Evolutionary conservation across 2,329 filamentous ascomycete genomes (phyloP).

Genomic region (Hyphodiscus sp.): DNA sequence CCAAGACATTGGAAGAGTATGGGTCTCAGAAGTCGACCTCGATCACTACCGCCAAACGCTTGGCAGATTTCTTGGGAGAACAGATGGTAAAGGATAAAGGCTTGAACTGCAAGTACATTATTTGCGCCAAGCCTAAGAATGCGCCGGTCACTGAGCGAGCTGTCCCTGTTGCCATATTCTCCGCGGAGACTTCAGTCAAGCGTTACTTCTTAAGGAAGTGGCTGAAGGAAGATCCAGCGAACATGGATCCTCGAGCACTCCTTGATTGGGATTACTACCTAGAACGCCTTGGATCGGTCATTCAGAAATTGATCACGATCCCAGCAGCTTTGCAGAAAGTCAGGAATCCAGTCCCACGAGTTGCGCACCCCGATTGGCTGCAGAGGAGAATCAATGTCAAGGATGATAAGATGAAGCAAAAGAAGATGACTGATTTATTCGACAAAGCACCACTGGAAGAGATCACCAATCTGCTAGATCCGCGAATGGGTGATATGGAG

Average conservation of each 20-base stretch:
- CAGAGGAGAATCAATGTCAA: constrained; percentile 89
- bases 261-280: constrained; percentile 98
- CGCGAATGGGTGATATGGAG: constrained; percentile 62
- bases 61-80: constrained; percentile 94
- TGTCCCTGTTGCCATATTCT: constrained; percentile 94
- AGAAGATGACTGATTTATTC: constrained; percentile 95
- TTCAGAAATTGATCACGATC: constrained; percentile 98
- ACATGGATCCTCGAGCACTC: constrained; percentile 83
- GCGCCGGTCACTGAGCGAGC: constrained; percentile 93
- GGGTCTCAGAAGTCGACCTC: constrained; percentile 93
- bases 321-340: constrained; percentile 94
- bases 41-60: constrained; percentile 92
- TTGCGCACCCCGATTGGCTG: constrained; percentile 94
- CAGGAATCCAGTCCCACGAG: constrained; percentile 86
- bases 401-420: constrained; percentile 96
- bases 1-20: constrained; percentile 94
- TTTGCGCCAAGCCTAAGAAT: constrained; percentile 77
- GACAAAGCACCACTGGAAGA: constrained; percentile 65
- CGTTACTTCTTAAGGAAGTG: constrained; percentile 88
- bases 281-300: constrained; percentile 91
- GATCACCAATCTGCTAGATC: constrained; percentile 58
- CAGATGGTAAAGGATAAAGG: constrained; percentile 99
- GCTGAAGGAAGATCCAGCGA: constrained; percentile 84
- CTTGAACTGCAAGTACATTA: constrained; percentile 99
- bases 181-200: constrained; percentile 82